These are phyloP conservation scores for Cladophialophora yegresii DNA, from an alignment of 2,329 filamentous ascomycete genomes.

Conservation along the genomic window DNA sequence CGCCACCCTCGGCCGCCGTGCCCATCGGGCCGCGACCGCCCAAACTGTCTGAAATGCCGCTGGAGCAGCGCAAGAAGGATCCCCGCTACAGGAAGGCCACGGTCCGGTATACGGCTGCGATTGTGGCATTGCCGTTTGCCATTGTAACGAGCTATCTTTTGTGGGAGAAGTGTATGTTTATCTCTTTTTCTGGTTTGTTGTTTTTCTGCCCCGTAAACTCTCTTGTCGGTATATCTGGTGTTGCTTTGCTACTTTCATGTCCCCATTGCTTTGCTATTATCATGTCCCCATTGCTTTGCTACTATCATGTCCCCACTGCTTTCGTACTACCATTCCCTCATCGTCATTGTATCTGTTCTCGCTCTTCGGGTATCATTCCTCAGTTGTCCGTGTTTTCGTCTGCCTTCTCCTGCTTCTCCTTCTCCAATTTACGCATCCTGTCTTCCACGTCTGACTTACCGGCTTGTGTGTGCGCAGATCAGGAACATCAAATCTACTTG, in stretches of 20 bases:
- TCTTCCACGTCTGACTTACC: not conserved
- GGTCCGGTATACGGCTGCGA: slow-evolving; percentile 25
- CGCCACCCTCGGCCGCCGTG: not conserved
- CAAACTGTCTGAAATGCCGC: slow-evolving; percentile 27
- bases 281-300: too few relatives aligned
- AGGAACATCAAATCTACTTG: slow-evolving; percentile 5
- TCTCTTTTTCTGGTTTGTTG: not conserved
- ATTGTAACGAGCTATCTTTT: slow-evolving; percentile 33
- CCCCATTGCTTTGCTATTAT: too few relatives aligned
- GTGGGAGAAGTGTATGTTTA: slow-evolving; percentile 31
- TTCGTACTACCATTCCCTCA: too few relatives aligned
- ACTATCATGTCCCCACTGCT: too few relatives aligned
- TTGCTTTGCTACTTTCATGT: too few relatives aligned
- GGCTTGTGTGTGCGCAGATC: not conserved
- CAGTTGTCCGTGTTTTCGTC: not conserved
- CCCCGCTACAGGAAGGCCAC: slow-evolving; percentile 25
- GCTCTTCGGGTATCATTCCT: too few relatives aligned
- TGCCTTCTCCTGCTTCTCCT: not conserved
- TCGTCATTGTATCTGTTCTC: too few relatives aligned
- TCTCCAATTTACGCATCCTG: not conserved
- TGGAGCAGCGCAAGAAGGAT: slow-evolving; percentile 28
- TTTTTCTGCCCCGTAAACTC: not conserved
- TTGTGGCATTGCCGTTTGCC: slow-evolving; percentile 33
- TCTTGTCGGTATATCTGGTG: not conserved
- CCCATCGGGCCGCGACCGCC: not conserved